Base-by-base conservation (phyloP, 768 basidiomycete genomes). In the Sistotremastrum niveocremeum region DNA sequence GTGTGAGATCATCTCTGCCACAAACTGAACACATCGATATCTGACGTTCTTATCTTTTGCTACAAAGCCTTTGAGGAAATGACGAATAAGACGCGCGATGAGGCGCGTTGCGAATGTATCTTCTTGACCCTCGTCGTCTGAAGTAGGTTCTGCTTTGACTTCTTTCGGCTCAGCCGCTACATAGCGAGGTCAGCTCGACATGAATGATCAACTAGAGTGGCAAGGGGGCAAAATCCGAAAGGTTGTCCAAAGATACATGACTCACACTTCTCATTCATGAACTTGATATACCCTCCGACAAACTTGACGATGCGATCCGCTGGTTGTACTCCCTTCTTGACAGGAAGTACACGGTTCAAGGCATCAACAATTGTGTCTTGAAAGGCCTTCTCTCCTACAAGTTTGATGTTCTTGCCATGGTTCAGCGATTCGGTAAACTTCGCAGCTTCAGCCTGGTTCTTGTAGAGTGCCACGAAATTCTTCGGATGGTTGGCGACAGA, bases 1-100 rank as follows among this genome's bases (percentile, higher is more conserved):
- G 46, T 80, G 74, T 1, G 76, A 72, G 8, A 94, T 76, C 72
- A 90, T 81, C 54, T 84, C 80, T 0, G 83, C 76, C 9, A 87
- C 71, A n/a, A 79, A 64, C 45, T 84, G 81, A 2, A 86, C 67
- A 33, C 79, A 79, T 12, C 93, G 78, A 57, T 79, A 94, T 4
- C 93, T 75, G 36, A 87, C 79, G 38, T 69, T 71, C 64, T 93
- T 97, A 65, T 94, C 88, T 60, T 90, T 94, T 3, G 89, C 81
- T 11, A 67, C 54, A 60, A 89, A 88, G 3, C 89, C 91, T 48
- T 72, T 71, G 49, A 90, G 64, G 31, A 94, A 70, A 56, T 79
- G 87, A 41, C 73, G 73, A 38, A 91, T 65, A 6, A 90, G 64
- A 37, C 75, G 70, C 3, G 73, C 63, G 2, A 81, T 66, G 55